Conservation (phyloP, 139 green algal species). For the Protoeuglena noctilucae region DNA sequence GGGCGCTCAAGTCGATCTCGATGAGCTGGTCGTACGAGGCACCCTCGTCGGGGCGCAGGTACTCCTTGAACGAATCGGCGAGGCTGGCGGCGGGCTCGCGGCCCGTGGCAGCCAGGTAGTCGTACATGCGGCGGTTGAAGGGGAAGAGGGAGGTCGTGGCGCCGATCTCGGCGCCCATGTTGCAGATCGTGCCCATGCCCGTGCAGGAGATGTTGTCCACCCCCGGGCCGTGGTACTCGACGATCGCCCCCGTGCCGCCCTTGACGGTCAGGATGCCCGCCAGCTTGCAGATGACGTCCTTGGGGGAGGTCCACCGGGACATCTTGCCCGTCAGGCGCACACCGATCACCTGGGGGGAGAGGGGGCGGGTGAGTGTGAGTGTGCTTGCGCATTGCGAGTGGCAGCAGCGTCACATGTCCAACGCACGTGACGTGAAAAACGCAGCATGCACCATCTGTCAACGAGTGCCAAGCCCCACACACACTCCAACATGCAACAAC, state of each 20-base stretch:
- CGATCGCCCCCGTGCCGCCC: slow-evolving; percentile 82
- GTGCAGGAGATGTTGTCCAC: slow-evolving; percentile 81
- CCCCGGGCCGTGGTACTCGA: slow-evolving; percentile 86
- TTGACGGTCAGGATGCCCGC: slow-evolving; percentile 89
- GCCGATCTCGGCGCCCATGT: slow-evolving; percentile 94
- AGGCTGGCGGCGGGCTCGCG: slow-evolving; percentile 42
- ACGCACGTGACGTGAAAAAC: too few relatives aligned
- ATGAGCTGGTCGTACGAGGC: slow-evolving; percentile 82
- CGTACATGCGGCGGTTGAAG: slow-evolving; percentile 75
- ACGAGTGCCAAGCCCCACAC: too few relatives aligned
- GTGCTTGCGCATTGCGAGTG: background rate
- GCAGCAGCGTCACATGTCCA: too few relatives aligned
- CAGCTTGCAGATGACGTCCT: slow-evolving; percentile 91
- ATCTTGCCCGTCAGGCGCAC: slow-evolving; percentile 79
- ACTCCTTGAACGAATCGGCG: slow-evolving; percentile 57
- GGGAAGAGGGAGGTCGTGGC: slow-evolving; percentile 91
- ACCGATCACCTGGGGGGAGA: slow-evolving; percentile 65
- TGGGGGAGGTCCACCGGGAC: slow-evolving; percentile 72
- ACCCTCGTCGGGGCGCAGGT: slow-evolving; percentile 56
- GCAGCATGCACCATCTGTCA: too few relatives aligned
- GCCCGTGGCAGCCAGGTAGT: slow-evolving; percentile 76
- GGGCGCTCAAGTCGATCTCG: slow-evolving; percentile 76
- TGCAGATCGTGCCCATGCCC: slow-evolving; percentile 91
- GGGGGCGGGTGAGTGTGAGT: background rate
- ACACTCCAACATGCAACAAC: too few relatives aligned